phyloP scores from a whole-genome alignment of 108 stramenopile species.

The Parietichytrium sp. region DNA sequence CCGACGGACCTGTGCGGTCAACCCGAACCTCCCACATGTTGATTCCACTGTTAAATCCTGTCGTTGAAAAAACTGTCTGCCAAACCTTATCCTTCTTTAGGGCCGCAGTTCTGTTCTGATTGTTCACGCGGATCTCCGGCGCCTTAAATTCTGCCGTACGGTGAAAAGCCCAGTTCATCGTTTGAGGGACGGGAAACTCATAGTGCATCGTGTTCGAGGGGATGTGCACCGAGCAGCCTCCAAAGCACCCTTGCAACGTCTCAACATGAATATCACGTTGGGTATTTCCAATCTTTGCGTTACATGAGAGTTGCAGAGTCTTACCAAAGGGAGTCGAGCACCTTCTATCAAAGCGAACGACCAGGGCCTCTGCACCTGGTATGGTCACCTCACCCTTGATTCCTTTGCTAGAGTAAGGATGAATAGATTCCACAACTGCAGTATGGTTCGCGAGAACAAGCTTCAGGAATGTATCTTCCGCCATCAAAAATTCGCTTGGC shows the following conservation, averaged over 20 bases:
- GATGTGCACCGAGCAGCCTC: not conserved
- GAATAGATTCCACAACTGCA: not conserved
- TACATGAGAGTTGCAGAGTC: not conserved
- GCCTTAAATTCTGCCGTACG: conserved; percentile 14
- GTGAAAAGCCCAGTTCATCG: conserved; percentile 17
- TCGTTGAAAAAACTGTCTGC: conserved; percentile 27
- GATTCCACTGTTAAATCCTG: conserved; percentile 23
- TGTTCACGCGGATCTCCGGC: conserved; percentile 18
- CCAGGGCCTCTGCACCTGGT: conserved; percentile 30
- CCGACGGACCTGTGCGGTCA: conserved; percentile 32
- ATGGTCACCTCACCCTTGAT: conserved; percentile 37
- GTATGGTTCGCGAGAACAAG: conserved; percentile 30
- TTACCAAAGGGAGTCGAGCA: conserved; percentile 34
- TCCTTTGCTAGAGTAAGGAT: conserved; percentile 2
- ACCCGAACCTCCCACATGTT: conserved; percentile 26
- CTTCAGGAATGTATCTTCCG: conserved; percentile 28
- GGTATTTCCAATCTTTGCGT: not conserved
- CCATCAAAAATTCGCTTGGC: conserved; percentile 35
- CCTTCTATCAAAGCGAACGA: conserved; percentile 26
- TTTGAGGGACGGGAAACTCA: conserved; percentile 19
- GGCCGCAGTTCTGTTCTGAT: not conserved
- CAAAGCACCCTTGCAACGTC: conserved; percentile 33
- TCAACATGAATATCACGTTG: not conserved
- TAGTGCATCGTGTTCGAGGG: conserved; percentile 27
- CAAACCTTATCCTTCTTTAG: conserved; percentile 18